These are phyloP conservation scores for Phytophthora kernoviae DNA, from an alignment of 352 stramenopile genomes.

Conservation along the genomic window DNA sequence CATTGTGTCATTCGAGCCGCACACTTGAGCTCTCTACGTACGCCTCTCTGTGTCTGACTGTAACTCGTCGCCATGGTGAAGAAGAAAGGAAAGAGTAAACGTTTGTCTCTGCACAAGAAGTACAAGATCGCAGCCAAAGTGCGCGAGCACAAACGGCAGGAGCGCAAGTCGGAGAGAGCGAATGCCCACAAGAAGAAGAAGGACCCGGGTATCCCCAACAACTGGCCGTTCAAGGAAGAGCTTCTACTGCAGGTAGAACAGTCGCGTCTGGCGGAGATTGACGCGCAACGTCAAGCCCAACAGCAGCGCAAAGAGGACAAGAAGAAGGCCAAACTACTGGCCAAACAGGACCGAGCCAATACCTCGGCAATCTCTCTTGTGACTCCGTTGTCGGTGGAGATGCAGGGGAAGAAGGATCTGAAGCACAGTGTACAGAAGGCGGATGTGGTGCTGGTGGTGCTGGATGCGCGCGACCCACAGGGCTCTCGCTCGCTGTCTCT, in stretches of 20 bases:
- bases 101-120: conserved; percentile 98
- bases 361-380: conserved; percentile 33
- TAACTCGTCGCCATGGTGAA: conserved; percentile 92
- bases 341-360: conserved; percentile 28
- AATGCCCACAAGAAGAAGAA: conserved; percentile 94
- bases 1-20: conserved; percentile 6
- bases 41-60: no score
- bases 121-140: conserved; percentile 96
- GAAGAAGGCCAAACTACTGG: conserved; percentile 63
- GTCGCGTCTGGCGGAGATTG: conserved; percentile 74
- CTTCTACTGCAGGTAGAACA: conserved; percentile 87
- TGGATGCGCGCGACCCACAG: conserved; percentile 98
- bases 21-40: no score
- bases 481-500: conserved; percentile 93
- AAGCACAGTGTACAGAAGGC: conserved; percentile 71
- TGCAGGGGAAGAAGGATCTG: conserved; percentile 81
- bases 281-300: conserved; percentile 62
- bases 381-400: conserved; percentile 71
- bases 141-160: conserved; percentile 94
- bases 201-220: conserved; percentile 98
- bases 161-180: conserved; percentile 92
- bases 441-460: conserved; percentile 84
- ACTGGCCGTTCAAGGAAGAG: conserved; percentile 98
- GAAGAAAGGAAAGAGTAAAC: conserved; percentile 99
- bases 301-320: conserved; percentile 69